Conservation (phyloP, 257 asterid species). For the Anisodus acutangulus region DNA sequence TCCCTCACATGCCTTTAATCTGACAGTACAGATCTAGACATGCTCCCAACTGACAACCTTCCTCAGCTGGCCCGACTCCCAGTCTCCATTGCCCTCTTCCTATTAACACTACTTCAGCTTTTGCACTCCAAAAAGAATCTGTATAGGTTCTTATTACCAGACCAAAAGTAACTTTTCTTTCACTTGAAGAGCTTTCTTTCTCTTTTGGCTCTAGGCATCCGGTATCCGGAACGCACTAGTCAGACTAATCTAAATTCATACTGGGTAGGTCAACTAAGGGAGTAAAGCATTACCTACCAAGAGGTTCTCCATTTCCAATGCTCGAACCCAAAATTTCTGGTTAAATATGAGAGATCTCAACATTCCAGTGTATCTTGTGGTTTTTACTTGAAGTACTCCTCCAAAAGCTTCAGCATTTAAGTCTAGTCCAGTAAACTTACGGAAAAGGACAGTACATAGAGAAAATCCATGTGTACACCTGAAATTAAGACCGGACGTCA, state of each 20-base stretch:
- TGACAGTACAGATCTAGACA: slow-evolving; percentile 42
- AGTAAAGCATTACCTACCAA: background rate
- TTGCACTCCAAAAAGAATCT: slow-evolving; percentile 5
- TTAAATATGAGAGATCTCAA: background rate
- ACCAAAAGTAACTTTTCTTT: slow-evolving; percentile 5
- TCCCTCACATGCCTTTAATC: slow-evolving; percentile 60
- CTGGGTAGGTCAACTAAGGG: background rate
- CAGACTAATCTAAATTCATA: background rate
- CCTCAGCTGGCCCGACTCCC: slow-evolving; percentile 23
- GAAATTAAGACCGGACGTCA: background rate
- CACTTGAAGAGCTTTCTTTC: background rate
- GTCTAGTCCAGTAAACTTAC: background rate
- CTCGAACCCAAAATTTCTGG: background rate
- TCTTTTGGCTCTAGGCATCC: background rate
- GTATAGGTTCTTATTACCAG: background rate
- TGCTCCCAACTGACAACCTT: slow-evolving; percentile 31
- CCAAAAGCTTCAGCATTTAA: background rate
- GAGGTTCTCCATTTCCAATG: background rate
- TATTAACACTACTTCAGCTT: slow-evolving; percentile 26
- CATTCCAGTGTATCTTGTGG: background rate
- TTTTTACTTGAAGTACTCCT: background rate
- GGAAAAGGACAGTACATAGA: background rate
- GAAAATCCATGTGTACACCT: background rate
- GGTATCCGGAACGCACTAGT: background rate
- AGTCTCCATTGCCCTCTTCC: background rate